These are phyloP conservation scores for Casuarina cunninghamiana DNA, from an alignment of 306 rosid genomes.

Conservation along the genomic window DNA sequence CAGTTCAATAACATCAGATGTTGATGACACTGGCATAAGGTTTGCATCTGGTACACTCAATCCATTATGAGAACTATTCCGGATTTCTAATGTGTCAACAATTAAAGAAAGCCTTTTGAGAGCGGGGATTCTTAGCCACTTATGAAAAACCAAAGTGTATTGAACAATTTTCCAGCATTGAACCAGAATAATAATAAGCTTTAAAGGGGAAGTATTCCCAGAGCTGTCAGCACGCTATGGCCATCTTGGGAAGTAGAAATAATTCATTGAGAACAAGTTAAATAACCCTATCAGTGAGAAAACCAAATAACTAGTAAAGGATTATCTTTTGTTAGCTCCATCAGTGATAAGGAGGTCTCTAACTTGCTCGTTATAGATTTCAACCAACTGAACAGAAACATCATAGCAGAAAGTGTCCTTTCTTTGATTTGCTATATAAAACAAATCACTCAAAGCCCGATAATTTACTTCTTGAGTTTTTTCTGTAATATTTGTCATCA, in stretches of 20 bases:
- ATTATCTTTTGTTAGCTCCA: slow-evolving; percentile 92
- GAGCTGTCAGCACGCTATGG: slow-evolving; percentile 10
- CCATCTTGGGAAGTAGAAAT: neutral
- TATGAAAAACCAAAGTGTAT: neutral
- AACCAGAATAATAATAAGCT: neutral
- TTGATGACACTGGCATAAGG: slow-evolving; percentile 73
- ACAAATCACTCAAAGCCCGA: slow-evolving; percentile 90
- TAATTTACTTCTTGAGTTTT: slow-evolving; percentile 89
- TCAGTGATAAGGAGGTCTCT: slow-evolving; percentile 86
- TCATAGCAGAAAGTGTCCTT: slow-evolving; percentile 72
- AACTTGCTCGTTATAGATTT: slow-evolving; percentile 96
- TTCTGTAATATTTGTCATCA: slow-evolving; percentile 66
- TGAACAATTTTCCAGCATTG: neutral
- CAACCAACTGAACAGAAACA: slow-evolving; percentile 94
- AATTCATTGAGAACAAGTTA: neutral
- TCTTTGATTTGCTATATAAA: slow-evolving; percentile 75
- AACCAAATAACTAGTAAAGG: slow-evolving; percentile 49
- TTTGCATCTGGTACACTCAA: slow-evolving; percentile 91
- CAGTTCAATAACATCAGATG: slow-evolving; percentile 79
- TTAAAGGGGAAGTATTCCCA: neutral
- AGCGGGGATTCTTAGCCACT: slow-evolving; percentile 3
- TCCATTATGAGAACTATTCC: slow-evolving; percentile 80
- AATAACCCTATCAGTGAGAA: neutral
- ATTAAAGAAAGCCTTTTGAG: slow-evolving; percentile 47
- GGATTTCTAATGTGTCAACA: slow-evolving; percentile 74